Evolutionary conservation across 2,329 filamentous ascomycete genomes (phyloP), one percentile per base, ranked within the genome.

Genomic region (Cladophialophora immunda): DNA sequence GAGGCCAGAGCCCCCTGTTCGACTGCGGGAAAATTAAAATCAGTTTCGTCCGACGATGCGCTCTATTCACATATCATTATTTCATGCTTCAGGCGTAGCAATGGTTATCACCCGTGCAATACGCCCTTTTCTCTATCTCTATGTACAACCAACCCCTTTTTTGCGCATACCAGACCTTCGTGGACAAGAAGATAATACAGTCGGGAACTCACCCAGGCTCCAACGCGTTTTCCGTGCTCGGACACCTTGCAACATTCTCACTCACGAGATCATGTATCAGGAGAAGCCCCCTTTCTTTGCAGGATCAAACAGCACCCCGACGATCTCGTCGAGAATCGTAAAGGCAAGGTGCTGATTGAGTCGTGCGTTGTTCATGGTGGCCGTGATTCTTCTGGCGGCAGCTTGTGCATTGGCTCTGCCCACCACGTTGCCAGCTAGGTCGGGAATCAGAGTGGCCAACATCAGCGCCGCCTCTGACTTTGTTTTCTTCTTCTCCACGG

Each of bases 371-470:
- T 99, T 99, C 72, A 98, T 83, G 54, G 92, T 93, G 9, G 93
- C 94, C 81, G 96, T 92, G 56, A 98, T 87, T 74, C 94, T 91
- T 72, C 94, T 87, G 70, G 93, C 94, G 25, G 95, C 95, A 64
- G 90, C 91, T 77, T 96, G 92, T 17, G 96, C 95, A 81, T 99
- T 99, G 52, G 90, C 87, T 74, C 93, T 87, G 4, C 95, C 95
- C 17, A 99, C 96, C 6, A 99, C 96, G 79, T 92, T 97, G 7
- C 91, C 93, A 8, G 92, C 94, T 64, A 99, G 77, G 77, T 99
- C 95, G 2, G 95, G 95, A 22, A 99, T 85, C 58, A 99, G 85
- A 9, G 93, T 97, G 9, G 91, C 92, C 57, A 99, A 84, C 84
- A 98, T 92, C 27, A 97, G 81, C 67, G 91, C 93, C 6, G 96